These are phyloP conservation scores for Hyaloperonospora brassicae DNA, from an alignment of 352 stramenopile genomes.

Conservation along the genomic window DNA sequence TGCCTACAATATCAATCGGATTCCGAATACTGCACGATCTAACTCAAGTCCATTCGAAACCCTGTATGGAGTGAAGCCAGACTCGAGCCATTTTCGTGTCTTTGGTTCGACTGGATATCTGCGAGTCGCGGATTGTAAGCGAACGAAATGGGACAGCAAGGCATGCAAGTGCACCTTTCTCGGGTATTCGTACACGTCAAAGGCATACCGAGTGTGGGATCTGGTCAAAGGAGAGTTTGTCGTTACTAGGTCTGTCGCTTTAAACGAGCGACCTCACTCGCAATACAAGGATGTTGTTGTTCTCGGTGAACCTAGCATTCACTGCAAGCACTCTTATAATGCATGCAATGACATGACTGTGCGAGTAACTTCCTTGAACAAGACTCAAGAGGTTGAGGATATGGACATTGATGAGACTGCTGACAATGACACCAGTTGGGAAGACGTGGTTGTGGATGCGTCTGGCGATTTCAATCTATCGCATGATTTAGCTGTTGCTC, in stretches of 20 bases:
- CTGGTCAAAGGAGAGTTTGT: background rate
- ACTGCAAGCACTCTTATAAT: slow-evolving; percentile 55
- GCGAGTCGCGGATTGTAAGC: background rate
- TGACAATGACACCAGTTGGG: too few relatives aligned
- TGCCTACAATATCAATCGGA: background rate
- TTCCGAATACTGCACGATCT: background rate
- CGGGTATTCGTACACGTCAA: background rate
- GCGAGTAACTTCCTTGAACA: too few relatives aligned
- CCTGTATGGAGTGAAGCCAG: too few relatives aligned
- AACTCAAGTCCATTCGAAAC: too few relatives aligned
- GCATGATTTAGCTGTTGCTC: too few relatives aligned
- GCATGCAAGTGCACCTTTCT: background rate
- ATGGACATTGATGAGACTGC: too few relatives aligned
- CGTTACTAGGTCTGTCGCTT: background rate
- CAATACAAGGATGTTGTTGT: too few relatives aligned
- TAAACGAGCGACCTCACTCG: background rate
- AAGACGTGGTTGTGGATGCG: too few relatives aligned
- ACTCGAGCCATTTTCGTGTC: background rate
- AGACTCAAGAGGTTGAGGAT: too few relatives aligned
- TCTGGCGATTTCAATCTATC: too few relatives aligned
- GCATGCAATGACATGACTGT: too few relatives aligned
- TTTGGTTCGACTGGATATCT: background rate
- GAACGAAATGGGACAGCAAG: background rate
- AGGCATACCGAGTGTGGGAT: background rate
- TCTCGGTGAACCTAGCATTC: background rate